These are phyloP conservation scores for Aspergillus alliaceus DNA, from an alignment of 2,329 filamentous ascomycete species.

Conservation along the genomic window DNA sequence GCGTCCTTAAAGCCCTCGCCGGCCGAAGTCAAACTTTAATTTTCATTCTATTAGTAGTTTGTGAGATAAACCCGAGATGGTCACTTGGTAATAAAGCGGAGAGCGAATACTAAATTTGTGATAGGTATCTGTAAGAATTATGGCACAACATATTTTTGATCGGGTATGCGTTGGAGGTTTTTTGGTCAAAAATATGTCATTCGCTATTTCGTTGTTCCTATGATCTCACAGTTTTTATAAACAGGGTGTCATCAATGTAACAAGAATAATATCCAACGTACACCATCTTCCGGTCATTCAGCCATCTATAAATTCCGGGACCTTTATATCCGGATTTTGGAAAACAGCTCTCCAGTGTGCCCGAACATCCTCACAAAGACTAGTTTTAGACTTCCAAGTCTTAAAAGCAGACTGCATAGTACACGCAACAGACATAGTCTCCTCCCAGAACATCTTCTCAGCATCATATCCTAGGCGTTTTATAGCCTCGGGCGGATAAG, in stretches of 20 bases:
- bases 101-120: neutral
- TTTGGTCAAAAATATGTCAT: neutral
- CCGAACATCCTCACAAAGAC: slow-evolving; percentile 16
- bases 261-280: no score
- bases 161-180: neutral
- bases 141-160: neutral
- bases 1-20: neutral
- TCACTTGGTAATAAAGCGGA: neutral
- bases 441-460: slow-evolving; percentile 33
- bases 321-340: slow-evolving; percentile 8
- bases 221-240: neutral
- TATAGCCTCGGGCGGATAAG: slow-evolving; percentile 21
- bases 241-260: neutral
- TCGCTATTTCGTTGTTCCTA: neutral
- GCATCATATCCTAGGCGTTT: slow-evolving; percentile 31
- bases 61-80: neutral
- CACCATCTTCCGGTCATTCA: neutral
- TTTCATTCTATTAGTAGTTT: no score
- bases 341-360: slow-evolving; percentile 24
- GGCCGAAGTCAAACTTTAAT: no score
- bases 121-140: neutral
- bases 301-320: slow-evolving; percentile 10
- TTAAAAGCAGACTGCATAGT: slow-evolving; percentile 25
- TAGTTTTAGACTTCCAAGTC: slow-evolving; percentile 21
- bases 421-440: slow-evolving; percentile 25